Evolutionary conservation across 2,329 filamentous ascomycete genomes (phyloP).

Genomic region (Hymenoscyphus albidus): DNA sequence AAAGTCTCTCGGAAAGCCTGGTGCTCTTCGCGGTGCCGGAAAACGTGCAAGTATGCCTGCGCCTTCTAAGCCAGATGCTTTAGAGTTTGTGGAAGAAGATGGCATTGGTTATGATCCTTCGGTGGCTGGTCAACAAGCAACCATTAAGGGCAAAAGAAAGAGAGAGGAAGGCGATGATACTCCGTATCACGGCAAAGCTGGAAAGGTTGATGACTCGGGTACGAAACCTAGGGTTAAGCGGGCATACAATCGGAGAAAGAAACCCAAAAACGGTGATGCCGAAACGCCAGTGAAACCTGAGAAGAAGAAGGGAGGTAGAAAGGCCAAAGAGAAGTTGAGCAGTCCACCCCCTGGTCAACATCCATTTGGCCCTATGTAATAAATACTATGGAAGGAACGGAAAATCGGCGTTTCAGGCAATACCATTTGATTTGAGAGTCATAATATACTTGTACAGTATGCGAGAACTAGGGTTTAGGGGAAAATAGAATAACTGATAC

Average conservation of each 20-base stretch:
- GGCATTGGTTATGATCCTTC: slow-evolving; percentile 34
- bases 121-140: slow-evolving; percentile 21
- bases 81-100: slow-evolving; percentile 38
- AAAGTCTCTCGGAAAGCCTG: slow-evolving; percentile 40
- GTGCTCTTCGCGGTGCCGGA: slow-evolving; percentile 35
- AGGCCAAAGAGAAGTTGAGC: slow-evolving; percentile 56
- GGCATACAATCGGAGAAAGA: slow-evolving; percentile 27
- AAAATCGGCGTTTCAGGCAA: slow-evolving; percentile 5
- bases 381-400: slow-evolving; percentile 1
- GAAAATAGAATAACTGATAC: not conserved
- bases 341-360: slow-evolving; percentile 18
- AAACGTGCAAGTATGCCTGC: slow-evolving; percentile 34
- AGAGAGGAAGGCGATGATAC: slow-evolving; percentile 49
- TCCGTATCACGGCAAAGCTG: slow-evolving; percentile 57
- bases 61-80: slow-evolving; percentile 31
- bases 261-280: slow-evolving; percentile 18
- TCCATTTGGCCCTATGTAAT: slow-evolving; percentile 14
- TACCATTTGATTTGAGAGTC: slow-evolving; percentile 2
- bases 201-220: slow-evolving; percentile 30
- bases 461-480: not conserved
- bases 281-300: slow-evolving; percentile 15
- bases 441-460: not conserved
- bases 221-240: slow-evolving; percentile 28
- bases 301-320: slow-evolving; percentile 39
- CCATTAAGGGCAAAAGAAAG: slow-evolving; percentile 39